A percentile compares a stretch with the other conserved stretches of the same genome.
These are phyloP conservation scores for Catunica adiposa DNA, from an alignment of 2,329 filamentous ascomycete genomes.

Conservation along the genomic window DNA sequence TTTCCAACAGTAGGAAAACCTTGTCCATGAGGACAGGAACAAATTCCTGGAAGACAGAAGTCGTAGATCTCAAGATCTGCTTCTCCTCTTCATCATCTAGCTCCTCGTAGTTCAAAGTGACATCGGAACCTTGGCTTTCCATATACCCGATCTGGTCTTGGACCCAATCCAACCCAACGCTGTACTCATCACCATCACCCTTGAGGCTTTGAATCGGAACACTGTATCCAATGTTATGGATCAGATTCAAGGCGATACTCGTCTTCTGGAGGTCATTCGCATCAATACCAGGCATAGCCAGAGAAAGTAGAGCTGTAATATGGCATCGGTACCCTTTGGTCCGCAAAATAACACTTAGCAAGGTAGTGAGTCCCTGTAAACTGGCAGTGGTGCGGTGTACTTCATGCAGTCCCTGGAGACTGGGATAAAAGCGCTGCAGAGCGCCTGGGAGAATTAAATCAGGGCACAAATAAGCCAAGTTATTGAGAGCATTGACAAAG, in stretches of 20 bases:
- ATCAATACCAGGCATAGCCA: slow-evolving; percentile 88
- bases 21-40: slow-evolving; percentile 78
- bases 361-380: slow-evolving; percentile 76
- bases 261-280: slow-evolving; percentile 97
- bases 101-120: slow-evolving; percentile 75
- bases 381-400: slow-evolving; percentile 93
- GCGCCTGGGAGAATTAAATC: slow-evolving; percentile 84
- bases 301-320: slow-evolving; percentile 79
- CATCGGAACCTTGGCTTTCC: slow-evolving; percentile 69
- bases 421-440: slow-evolving; percentile 88
- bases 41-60: slow-evolving; percentile 85
- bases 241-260: slow-evolving; percentile 81
- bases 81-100: slow-evolving; percentile 76
- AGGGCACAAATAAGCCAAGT: slow-evolving; percentile 78
- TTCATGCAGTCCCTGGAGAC: slow-evolving; percentile 89
- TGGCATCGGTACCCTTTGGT: slow-evolving; percentile 96
- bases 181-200: slow-evolving; percentile 44
- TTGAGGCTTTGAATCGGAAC: slow-evolving; percentile 73
- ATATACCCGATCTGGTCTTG: slow-evolving; percentile 86
- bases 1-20: slow-evolving; percentile 89
- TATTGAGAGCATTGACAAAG: slow-evolving; percentile 78
- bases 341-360: slow-evolving; percentile 77
- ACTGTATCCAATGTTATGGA: slow-evolving; percentile 89
- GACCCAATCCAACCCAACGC: slow-evolving; percentile 80
- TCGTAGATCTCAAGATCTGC: slow-evolving; percentile 79